These are phyloP conservation scores for Kwoniella pini DNA, from an alignment of 768 basidiomycete species.

Conservation along the genomic window DNA sequence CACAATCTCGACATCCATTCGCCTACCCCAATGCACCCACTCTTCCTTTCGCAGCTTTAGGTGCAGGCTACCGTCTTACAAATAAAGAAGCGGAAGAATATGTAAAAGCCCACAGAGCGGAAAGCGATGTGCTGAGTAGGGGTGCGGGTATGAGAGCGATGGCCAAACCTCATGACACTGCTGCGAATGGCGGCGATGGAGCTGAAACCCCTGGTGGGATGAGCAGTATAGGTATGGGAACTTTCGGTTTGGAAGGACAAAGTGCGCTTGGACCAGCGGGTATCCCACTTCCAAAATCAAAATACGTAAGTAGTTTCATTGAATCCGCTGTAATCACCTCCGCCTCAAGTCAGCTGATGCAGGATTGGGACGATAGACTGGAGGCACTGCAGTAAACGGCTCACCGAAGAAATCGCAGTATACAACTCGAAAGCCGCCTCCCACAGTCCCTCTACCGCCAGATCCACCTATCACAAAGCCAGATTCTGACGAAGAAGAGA, in stretches of 20 bases:
- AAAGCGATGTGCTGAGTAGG: constrained; percentile 39
- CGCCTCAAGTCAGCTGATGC: too few species aligned
- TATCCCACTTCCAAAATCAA: constrained; percentile 12
- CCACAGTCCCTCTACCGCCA: constrained; percentile 6
- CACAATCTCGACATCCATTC: constrained; percentile 38
- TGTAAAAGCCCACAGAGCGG: constrained; percentile 8
- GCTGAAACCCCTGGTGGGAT: constrained; percentile 14
- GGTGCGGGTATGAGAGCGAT: constrained; percentile 26
- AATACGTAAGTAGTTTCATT: constrained; percentile 8
- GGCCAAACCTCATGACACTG: constrained; percentile 11
- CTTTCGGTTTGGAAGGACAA: constrained; percentile 34
- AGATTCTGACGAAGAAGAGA: constrained; percentile 14
- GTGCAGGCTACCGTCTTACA: not conserved
- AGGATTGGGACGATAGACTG: too few species aligned
- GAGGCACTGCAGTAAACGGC: constrained; percentile 2
- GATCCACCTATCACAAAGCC: constrained; percentile 21
- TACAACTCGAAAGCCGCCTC: constrained; percentile 12
- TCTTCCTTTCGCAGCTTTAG: constrained; percentile 41
- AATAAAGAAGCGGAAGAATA: not conserved
- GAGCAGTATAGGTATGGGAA: constrained; percentile 39
- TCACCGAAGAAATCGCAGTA: constrained; percentile 12
- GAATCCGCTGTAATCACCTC: too few species aligned
- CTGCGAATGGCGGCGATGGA: not conserved
- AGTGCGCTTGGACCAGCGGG: constrained; percentile 5
- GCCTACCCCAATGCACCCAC: constrained; percentile 28